Evolutionary conservation across 2,329 filamentous ascomycete species (phyloP), one percentile per base, ranked within the genome.

Genomic region (Mariannaea sp.): DNA sequence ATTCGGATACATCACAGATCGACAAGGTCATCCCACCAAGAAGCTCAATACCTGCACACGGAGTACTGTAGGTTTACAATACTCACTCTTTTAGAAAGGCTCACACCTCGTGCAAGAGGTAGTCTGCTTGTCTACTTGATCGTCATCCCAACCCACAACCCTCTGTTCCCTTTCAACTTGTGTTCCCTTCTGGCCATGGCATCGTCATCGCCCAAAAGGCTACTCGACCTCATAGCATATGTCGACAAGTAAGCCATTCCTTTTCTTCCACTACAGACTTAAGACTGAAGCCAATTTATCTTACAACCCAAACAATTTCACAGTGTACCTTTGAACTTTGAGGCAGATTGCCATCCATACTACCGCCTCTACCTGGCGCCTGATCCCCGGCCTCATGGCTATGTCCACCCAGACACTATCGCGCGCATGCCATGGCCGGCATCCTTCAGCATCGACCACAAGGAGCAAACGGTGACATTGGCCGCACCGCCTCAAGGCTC

Each of bases 301-400:
- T 29, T 29, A 29, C 26, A 17, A 13, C 46, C 47, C 22, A 14
- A 40, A 13, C 20, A 26, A 6, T 12, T 13, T 29, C 5, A 8
- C 58, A 81, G 79, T 62, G 78, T 80, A n/a, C 77, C 80, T 0
- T 69, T 75, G 12, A 67, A 75, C 57, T 76, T 76, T 57, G 70
- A 72, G 49, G 64, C 69, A 30, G 69, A 74, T 51, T 61, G 51
- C 36, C 14, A 29, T 7, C 71, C 71, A 4, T 75, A 79, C 56
- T 82, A 80, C 59, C 71, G 70, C 51, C 74, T 83, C 27, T 63
- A 73, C 7, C 70, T 82, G 9, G 71, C 74, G 1, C 66, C 73
- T 2, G 79, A 82, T 53, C 53, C 69, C 14, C 70, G 75, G 4
- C 71, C 77, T 1, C 79, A 82, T 55, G 80, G 80, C 59, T 79